A percentile compares a stretch with the other conserved stretches of the same genome.
Evolutionary conservation across 176 grass and related monocot species (phyloP).

Genomic region (Lolium perenne): DNA sequence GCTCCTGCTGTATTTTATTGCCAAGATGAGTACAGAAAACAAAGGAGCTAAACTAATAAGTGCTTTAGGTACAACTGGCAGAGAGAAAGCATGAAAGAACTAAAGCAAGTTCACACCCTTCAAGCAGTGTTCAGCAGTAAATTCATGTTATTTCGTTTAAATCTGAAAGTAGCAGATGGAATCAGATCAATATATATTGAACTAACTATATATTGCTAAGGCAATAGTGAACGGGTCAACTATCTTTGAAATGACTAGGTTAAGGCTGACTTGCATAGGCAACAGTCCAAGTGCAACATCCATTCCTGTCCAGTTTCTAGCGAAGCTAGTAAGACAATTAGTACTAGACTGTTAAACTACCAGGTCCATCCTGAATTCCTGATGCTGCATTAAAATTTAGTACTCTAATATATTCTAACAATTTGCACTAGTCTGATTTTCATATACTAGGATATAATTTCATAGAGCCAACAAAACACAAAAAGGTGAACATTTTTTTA

Average conservation of each 20-base stretch:
- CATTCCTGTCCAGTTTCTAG: neutral
- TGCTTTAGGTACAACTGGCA: neutral
- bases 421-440: neutral
- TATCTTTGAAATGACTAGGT: neutral
- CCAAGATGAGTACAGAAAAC: neutral
- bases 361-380: neutral
- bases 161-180: neutral
- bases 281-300: neutral
- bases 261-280: neutral
- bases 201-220: neutral
- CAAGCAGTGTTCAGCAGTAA: neutral
- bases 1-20: neutral
- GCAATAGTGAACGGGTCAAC: neutral
- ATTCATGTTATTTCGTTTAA: neutral
- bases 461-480: neutral
- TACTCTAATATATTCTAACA: neutral
- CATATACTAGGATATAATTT: neutral
- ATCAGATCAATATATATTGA: neutral
- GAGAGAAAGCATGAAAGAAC: neutral
- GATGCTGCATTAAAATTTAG: neutral
- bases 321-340: constrained; percentile 1
- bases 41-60: neutral
- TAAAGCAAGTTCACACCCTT: neutral
- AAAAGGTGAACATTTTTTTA: no score
- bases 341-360: neutral